Percentiles rank a stretch among this genome's conserved stretches.
Evolutionary conservation across 2,329 filamentous ascomycete species (phyloP).

Genomic region (Sclerotinia borealis): DNA sequence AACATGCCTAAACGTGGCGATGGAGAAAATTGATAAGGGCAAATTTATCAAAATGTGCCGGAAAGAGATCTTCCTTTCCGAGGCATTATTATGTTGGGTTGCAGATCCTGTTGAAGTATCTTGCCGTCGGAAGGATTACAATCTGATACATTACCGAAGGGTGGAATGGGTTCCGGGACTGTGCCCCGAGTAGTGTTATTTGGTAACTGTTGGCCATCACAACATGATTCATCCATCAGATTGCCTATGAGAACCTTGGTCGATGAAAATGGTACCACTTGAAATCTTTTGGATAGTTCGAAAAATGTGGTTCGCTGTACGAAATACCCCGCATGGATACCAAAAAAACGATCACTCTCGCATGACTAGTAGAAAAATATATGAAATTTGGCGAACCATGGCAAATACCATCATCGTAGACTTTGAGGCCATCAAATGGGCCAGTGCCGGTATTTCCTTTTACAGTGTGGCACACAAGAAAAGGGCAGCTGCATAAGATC

Average conservation of each 20-base stretch:
- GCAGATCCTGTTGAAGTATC: background rate
- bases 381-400: slow-evolving; percentile 1
- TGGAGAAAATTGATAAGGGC: background rate
- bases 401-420: background rate
- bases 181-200: background rate
- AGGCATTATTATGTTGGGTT: background rate
- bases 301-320: slow-evolving; percentile 5
- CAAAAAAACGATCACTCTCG: background rate
- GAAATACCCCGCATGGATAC: slow-evolving; percentile 8
- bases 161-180: background rate
- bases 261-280: background rate
- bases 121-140: slow-evolving; percentile 4
- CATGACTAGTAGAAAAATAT: background rate
- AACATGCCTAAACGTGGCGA: background rate
- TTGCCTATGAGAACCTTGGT: background rate
- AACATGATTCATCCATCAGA: background rate
- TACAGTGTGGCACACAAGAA: slow-evolving; percentile 3
- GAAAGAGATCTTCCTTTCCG: background rate
- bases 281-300: background rate
- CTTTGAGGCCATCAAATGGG: background rate
- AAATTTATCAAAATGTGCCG: background rate
- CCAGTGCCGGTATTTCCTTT: background rate
- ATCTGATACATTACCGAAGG: background rate
- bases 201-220: background rate
- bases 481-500: slow-evolving; percentile 12